phyloP scores from a whole-genome alignment of 805 yeast species.

The Wickerhamiella shivajii region DNA sequence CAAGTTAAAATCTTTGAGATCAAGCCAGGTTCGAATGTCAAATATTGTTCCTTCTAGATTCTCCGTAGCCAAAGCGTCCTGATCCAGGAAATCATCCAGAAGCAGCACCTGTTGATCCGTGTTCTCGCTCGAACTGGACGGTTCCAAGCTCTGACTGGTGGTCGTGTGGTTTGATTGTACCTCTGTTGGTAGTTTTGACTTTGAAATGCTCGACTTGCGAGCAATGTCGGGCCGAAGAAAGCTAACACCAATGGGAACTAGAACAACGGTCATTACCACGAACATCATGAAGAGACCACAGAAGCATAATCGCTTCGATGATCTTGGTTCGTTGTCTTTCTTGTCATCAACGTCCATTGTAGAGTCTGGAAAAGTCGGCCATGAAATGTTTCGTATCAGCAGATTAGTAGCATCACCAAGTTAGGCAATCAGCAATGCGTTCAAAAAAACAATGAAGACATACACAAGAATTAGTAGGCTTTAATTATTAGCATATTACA shows the following conservation, averaged over 20 bases:
- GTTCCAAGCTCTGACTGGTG: no score
- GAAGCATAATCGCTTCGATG: neutral
- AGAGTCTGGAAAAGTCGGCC: neutral
- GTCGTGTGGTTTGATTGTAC: neutral
- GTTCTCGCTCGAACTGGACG: no score
- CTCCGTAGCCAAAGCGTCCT: neutral
- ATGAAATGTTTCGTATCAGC: neutral
- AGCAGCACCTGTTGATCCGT: neutral
- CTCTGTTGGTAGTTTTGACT: neutral
- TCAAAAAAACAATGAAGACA: no score
- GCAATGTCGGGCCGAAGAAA: constrained; percentile 1
- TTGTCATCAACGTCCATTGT: neutral
- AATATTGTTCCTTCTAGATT: constrained; percentile 7
- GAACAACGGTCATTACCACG: constrained; percentile 2
- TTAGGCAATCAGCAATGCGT: no score
- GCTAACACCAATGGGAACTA: constrained; percentile 5
- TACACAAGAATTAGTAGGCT: no score
- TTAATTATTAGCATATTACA: no score
- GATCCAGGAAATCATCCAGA: neutral
- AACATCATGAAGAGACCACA: constrained; percentile 3
- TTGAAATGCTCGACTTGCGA: neutral
- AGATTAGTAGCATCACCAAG: no score
- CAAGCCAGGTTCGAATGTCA: constrained; percentile 24
- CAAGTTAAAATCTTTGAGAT: constrained; percentile 22
- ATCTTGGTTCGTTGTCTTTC: constrained; percentile 6